Evolutionary conservation across 805 yeast genomes (phyloP).

Genomic region (Alloascoidea hylecoeti): DNA sequence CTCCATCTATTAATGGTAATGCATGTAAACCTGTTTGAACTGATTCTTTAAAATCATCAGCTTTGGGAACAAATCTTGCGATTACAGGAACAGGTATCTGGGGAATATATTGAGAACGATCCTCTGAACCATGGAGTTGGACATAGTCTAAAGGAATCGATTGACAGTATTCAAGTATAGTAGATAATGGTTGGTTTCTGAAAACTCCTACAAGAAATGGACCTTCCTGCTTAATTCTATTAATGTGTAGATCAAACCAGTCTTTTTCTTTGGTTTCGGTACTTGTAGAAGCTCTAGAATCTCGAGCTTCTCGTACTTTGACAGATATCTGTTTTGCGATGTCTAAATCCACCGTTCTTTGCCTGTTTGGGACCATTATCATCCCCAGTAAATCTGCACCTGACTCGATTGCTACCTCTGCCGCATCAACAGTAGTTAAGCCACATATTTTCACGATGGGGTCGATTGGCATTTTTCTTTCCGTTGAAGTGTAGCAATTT

Average conservation of each 20-base stretch:
- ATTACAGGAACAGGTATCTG: conserved; percentile 44
- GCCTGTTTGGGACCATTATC: conserved; percentile 73
- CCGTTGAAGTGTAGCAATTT: too few relatives aligned
- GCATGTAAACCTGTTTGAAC: conserved; percentile 24
- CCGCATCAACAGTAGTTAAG: conserved; percentile 50
- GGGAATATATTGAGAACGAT: conserved; percentile 28
- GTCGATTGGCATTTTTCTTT: too few relatives aligned
- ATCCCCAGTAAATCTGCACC: conserved; percentile 78
- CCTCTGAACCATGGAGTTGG: conserved; percentile 78
- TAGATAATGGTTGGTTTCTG: conserved; percentile 61
- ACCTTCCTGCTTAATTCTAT: conserved; percentile 22
- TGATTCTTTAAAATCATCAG: conserved; percentile 22
- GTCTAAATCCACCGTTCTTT: conserved; percentile 44
- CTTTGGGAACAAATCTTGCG: conserved; percentile 54
- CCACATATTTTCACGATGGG: conserved; percentile 81
- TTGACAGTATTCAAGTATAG: conserved; percentile 28
- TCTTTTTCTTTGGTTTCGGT: conserved; percentile 8
- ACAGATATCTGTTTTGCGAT: conserved; percentile 32
- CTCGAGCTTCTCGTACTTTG: conserved; percentile 14
- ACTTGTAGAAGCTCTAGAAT: conserved; percentile 9
- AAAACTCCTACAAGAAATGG: conserved; percentile 84
- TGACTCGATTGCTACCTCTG: conserved; percentile 45
- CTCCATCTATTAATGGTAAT: conserved; percentile 68
- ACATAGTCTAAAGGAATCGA: conserved; percentile 55
- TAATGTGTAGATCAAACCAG: neutral